Percentiles rank a stretch among this genome's conserved stretches.
Evolutionary conservation across 148 eudicot species (phyloP).

Genomic region (Vaccinium vitisidaea): DNA sequence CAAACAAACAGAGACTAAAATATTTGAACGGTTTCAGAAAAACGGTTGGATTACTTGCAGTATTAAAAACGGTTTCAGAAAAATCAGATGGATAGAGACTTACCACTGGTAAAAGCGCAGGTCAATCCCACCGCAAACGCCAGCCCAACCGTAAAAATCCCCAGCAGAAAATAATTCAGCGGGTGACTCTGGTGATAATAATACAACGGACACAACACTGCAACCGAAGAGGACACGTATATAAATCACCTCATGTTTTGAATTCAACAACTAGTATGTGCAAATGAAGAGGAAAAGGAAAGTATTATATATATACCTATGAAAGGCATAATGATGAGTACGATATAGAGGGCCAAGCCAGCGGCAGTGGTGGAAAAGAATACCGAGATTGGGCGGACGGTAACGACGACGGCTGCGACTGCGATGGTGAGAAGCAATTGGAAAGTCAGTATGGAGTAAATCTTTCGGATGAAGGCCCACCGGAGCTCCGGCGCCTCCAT

Average conservation of each 20-base stretch:
- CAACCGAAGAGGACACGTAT: background rate
- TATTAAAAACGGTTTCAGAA: background rate
- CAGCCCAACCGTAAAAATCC: slow-evolving; percentile 37
- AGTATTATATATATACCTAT: slow-evolving; percentile 38
- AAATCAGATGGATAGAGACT: slow-evolving; percentile 1
- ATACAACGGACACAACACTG: slow-evolving; percentile 49
- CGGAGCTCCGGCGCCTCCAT: slow-evolving; percentile 51
- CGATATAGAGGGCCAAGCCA: slow-evolving; percentile 64
- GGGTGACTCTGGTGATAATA: slow-evolving; percentile 46
- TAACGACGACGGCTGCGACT: slow-evolving; percentile 65
- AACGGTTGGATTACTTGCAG: background rate
- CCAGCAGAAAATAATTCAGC: slow-evolving; percentile 43
- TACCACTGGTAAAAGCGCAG: slow-evolving; percentile 49
- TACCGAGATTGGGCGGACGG: slow-evolving; percentile 44
- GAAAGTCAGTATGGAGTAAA: slow-evolving; percentile 60
- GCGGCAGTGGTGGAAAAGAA: slow-evolving; percentile 54
- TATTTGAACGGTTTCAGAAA: background rate
- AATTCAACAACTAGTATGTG: background rate
- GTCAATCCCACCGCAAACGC: slow-evolving; percentile 50
- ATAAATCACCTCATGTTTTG: too few species aligned
- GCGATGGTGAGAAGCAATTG: slow-evolving; percentile 68
- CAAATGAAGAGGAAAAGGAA: background rate
- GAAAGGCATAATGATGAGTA: slow-evolving; percentile 61
- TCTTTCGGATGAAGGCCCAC: slow-evolving; percentile 73
- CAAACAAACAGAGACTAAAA: too few species aligned